A percentile compares a stretch with the other conserved stretches of the same genome.
phyloP scores from a whole-genome alignment of 164 flowering plant genomes.

The Piper longum region DNA sequence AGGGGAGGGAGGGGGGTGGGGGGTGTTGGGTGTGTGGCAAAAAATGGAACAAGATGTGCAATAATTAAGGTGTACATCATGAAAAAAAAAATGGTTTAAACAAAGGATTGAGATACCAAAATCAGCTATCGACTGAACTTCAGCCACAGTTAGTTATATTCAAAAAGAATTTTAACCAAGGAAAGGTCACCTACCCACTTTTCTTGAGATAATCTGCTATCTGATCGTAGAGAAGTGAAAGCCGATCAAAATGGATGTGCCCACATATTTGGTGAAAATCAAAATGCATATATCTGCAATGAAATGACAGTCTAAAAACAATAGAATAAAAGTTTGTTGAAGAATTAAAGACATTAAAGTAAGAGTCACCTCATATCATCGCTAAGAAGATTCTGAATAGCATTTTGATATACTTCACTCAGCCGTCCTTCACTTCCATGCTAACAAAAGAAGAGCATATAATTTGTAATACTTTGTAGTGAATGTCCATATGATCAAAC shows the following conservation, averaged over 20 bases:
- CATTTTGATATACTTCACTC: conserved; percentile 50
- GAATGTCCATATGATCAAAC: too few species aligned
- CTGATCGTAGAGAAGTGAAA: conserved; percentile 76
- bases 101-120: not conserved
- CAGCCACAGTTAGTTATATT: not conserved
- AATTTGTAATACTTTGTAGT: too few species aligned
- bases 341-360: not conserved
- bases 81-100: too few species aligned
- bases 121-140: not conserved
- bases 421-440: conserved; percentile 92
- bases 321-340: not conserved
- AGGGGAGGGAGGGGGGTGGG: too few species aligned
- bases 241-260: conserved; percentile 79
- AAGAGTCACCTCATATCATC: conserved; percentile 64
- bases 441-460: conserved; percentile 26
- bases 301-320: not conserved
- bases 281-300: conserved; percentile 77
- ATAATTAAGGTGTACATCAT: too few species aligned
- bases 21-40: too few species aligned
- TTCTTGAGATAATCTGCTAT: conserved; percentile 55
- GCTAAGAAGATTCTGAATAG: conserved; percentile 50
- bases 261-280: conserved; percentile 93
- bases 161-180: not conserved
- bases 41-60: too few species aligned
- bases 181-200: conserved; percentile 39